Base-by-base conservation (phyloP, 306 rosid genomes). In the Oemleria cerasiformis region DNA sequence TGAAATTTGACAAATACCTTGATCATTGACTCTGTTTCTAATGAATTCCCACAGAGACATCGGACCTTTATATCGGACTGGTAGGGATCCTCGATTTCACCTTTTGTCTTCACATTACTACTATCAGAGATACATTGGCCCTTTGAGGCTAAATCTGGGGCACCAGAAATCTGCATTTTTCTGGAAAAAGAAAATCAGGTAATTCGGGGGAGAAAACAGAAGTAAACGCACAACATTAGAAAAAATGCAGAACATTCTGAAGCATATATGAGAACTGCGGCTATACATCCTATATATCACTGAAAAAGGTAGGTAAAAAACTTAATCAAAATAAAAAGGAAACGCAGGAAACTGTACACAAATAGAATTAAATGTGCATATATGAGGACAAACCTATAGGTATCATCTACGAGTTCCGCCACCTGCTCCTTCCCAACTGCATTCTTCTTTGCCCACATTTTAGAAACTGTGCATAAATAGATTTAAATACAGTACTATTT, bases 151-250 rank as follows among this genome's bases (percentile, higher is more conserved):
- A 92, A 84, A 74, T 92, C 99, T 38, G 96, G 79, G 71, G 99
- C 96, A 80, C 96, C 92, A 55, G 99, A 79, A 73, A 85, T 88
- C 84, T 95, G 96, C 97, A 95, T 91, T 86, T 95, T 95, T 84
- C 99, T 95, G 87, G 80, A 64, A 73, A 62, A 9, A 73, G 43
- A 55, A 70, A 58, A 77, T 58, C 19, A 21, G 19, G 54, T 7
- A 62, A 42, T 41, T 59, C 72, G 73, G 78, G 42, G 19, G 58
- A 41, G 38, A 6, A 40, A 50, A 36, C 44, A 25, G 53, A 40
- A 45, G 68, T 64, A 51, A 67, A 25, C 12, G 34, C 50, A 53
- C 34, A 57, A 7, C 44, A 49, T 16, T 42, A 15, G 59, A 51
- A 21, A 5, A 12, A 38, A 67, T 30, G 34, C 23, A 10, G 17